A percentile compares a stretch with the other conserved stretches of the same genome.
Conservation (phyloP, 345 rosid genomes). For the Theobroma cacao region DNA sequence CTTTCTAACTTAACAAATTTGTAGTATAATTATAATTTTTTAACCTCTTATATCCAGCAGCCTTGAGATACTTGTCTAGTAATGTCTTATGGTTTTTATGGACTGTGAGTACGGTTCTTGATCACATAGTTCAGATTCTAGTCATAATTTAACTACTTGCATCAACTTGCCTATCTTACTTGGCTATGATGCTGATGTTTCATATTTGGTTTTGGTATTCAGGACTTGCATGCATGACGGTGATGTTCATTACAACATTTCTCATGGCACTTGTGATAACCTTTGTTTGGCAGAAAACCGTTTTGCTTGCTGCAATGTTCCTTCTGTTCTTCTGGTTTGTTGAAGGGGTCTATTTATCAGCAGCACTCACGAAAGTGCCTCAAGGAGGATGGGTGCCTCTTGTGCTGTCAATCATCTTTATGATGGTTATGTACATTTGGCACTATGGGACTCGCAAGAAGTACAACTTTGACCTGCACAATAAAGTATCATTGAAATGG, state of each 20-base stretch:
- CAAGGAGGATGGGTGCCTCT: conserved; percentile 94
- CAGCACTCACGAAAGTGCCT: conserved; percentile 74
- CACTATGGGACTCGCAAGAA: conserved; percentile 89
- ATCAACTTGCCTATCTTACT: neutral
- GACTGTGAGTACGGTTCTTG: neutral
- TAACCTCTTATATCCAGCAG: neutral
- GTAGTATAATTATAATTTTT: neutral
- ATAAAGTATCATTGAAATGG: conserved; percentile 94
- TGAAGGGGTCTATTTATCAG: conserved; percentile 84
- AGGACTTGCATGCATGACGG: conserved; percentile 92
- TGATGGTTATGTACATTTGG: conserved; percentile 86
- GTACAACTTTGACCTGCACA: conserved; percentile 87
- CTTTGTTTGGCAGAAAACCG: conserved; percentile 68
- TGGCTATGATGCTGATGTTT: conserved; percentile 6
- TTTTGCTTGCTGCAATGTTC: conserved; percentile 53
- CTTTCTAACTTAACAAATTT: neutral
- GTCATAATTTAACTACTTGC: neutral
- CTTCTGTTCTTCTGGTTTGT: conserved; percentile 65
- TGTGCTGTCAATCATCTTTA: conserved; percentile 61
- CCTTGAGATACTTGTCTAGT: neutral
- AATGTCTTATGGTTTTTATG: neutral
- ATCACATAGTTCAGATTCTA: neutral
- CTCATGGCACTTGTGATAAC: conserved; percentile 87
- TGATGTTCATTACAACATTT: conserved; percentile 83
- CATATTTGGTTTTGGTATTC: conserved; percentile 24